phyloP scores from a whole-genome alignment of 23 red algal species.

The Cyanidioschyzon merolae region DNA sequence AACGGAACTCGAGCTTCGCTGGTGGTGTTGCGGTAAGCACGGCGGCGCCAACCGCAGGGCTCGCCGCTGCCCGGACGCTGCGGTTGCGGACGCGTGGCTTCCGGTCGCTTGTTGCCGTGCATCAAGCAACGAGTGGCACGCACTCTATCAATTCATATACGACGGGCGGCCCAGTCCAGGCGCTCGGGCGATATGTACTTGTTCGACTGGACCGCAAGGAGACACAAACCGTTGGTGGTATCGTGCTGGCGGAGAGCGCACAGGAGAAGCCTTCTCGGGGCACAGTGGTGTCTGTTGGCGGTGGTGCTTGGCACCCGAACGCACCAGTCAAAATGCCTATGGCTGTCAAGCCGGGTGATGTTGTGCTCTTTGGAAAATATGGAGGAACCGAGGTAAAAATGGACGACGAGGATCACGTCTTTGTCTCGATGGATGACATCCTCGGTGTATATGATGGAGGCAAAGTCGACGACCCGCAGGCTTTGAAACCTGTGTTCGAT shows the following conservation, averaged over 20 bases:
- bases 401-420: conserved; percentile 66
- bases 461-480: conserved; percentile 28
- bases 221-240: background rate
- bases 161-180: background rate
- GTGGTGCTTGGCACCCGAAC: conserved; percentile 1
- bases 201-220: background rate
- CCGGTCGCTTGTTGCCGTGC: background rate
- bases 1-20: background rate
- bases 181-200: background rate
- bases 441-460: conserved; percentile 67
- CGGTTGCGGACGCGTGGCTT: background rate
- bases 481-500: conserved; percentile 65
- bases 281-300: conserved; percentile 10
- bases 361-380: conserved; percentile 69
- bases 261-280: background rate
- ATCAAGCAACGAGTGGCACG: background rate
- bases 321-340: conserved; percentile 39
- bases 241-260: background rate
- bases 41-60: background rate
- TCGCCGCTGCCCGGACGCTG: background rate
- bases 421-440: conserved; percentile 87
- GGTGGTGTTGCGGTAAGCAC: background rate
- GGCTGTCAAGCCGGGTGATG: conserved; percentile 56
- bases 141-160: background rate
- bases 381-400: conserved; percentile 69